Evolutionary conservation across 768 basidiomycete genomes (phyloP).

Genomic region (Suillus alpinus): DNA sequence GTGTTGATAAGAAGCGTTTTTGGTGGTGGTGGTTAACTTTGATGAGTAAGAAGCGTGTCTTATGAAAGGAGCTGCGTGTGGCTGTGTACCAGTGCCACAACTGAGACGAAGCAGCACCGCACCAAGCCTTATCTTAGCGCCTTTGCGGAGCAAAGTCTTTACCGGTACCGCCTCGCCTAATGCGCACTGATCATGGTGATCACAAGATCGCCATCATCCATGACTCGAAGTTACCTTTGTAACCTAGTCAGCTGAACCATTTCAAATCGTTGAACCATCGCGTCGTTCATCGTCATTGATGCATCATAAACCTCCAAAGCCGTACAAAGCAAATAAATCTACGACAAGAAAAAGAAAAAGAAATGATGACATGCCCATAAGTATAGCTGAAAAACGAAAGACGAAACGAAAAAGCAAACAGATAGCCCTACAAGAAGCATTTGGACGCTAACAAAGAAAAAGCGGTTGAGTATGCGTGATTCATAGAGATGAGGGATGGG

Average conservation of each 20-base stretch:
- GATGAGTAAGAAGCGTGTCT: neutral
- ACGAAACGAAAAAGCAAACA: conserved; percentile 3
- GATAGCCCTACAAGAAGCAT: conserved; percentile 4
- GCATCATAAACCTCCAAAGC: neutral
- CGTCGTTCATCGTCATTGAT: neutral
- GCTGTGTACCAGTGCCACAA: neutral
- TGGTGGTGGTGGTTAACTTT: too few species aligned
- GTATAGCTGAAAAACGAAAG: neutral
- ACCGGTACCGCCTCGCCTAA: neutral
- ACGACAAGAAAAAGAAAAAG: neutral
- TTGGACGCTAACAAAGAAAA: neutral
- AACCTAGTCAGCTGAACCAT: neutral
- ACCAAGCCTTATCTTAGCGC: neutral
- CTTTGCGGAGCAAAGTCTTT: neutral
- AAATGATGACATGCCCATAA: neutral
- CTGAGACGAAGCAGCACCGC: neutral
- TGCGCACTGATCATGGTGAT: too few species aligned
- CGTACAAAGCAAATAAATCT: neutral
- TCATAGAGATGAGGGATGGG: neutral
- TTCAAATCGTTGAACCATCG: neutral
- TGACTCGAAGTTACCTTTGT: neutral
- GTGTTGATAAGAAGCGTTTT: neutral
- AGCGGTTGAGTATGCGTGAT: neutral
- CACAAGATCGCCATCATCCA: neutral
- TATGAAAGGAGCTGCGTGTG: neutral